Evolutionary conservation across 352 stramenopile species (phyloP).

Genomic region (Pythium pyrilobum): DNA sequence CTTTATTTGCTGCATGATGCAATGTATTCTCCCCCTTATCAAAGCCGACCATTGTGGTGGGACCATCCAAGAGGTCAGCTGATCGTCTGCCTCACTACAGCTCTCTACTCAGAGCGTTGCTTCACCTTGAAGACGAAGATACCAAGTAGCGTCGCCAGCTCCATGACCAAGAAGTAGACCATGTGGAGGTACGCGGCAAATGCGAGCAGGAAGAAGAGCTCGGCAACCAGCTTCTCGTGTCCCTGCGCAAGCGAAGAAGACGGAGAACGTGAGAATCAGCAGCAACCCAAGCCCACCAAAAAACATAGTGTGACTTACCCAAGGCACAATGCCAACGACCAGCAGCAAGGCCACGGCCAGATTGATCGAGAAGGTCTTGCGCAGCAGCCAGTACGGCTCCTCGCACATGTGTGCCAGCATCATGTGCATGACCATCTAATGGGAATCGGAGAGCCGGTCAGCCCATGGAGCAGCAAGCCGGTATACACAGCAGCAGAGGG

Average conservation of each 20-base stretch:
- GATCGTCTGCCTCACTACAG: neutral
- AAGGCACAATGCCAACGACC: constrained; percentile 66
- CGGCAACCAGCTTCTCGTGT: constrained; percentile 57
- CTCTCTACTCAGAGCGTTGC: constrained; percentile 13
- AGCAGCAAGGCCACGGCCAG: constrained; percentile 58
- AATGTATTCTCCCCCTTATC: too few species aligned
- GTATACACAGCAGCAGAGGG: neutral
- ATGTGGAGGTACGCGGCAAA: constrained; percentile 70
- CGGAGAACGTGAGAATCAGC: neutral
- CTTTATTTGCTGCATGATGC: neutral
- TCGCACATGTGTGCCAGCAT: constrained; percentile 87
- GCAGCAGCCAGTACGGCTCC: constrained; percentile 79
- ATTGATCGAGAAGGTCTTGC: constrained; percentile 75
- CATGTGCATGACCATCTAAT: constrained; percentile 89
- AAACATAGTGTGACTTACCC: constrained; percentile 29
- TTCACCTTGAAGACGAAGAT: constrained; percentile 85
- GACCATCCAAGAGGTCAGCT: neutral
- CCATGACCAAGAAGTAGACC: constrained; percentile 75
- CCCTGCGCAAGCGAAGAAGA: constrained; percentile 22
- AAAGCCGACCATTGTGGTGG: too few species aligned
- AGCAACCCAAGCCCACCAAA: neutral
- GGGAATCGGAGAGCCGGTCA: neutral
- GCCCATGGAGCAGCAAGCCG: neutral
- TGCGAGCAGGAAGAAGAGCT: constrained; percentile 78
- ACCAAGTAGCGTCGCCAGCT: constrained; percentile 67